Evolutionary conservation across 352 stramenopile species (phyloP).

Genomic region (Phytophthora quininea): DNA sequence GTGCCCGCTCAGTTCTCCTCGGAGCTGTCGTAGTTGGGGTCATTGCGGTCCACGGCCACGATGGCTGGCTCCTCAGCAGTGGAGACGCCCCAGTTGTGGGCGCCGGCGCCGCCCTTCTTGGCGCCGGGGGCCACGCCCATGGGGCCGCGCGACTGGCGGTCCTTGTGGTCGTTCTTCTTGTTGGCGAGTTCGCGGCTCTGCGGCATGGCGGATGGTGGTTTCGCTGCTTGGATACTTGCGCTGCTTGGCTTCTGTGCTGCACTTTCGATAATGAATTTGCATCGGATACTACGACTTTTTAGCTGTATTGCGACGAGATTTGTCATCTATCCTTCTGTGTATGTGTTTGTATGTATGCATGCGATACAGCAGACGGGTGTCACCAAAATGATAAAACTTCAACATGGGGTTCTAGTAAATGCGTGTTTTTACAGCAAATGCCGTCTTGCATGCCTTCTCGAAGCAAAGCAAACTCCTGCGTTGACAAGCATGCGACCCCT

Average conservation of each 20-base stretch:
- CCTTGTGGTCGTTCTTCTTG: constrained; percentile 89
- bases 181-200: constrained; percentile 79
- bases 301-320: too few relatives aligned
- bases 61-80: constrained; percentile 47
- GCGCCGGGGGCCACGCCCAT: constrained; percentile 46
- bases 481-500: too few relatives aligned
- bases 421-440: background rate
- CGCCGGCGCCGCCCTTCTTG: constrained; percentile 84
- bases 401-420: background rate
- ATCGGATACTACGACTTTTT: too few relatives aligned
- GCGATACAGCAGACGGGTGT: constrained; percentile 8
- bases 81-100: constrained; percentile 81
- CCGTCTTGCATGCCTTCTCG: constrained; percentile 4
- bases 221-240: background rate
- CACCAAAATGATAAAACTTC: background rate
- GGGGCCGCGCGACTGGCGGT: constrained; percentile 76
- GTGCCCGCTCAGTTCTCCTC: constrained; percentile 37
- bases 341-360: background rate
- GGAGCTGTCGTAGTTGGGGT: constrained; percentile 80
- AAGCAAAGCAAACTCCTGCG: too few relatives aligned
- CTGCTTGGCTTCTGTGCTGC: constrained; percentile 25
- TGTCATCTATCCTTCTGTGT: too few relatives aligned
- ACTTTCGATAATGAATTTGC: constrained; percentile 25
- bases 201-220: constrained; percentile 49
- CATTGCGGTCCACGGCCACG: constrained; percentile 62